These are phyloP conservation scores for Erysimum pusillum DNA, from an alignment of 441 rosid genomes.

Conservation along the genomic window DNA sequence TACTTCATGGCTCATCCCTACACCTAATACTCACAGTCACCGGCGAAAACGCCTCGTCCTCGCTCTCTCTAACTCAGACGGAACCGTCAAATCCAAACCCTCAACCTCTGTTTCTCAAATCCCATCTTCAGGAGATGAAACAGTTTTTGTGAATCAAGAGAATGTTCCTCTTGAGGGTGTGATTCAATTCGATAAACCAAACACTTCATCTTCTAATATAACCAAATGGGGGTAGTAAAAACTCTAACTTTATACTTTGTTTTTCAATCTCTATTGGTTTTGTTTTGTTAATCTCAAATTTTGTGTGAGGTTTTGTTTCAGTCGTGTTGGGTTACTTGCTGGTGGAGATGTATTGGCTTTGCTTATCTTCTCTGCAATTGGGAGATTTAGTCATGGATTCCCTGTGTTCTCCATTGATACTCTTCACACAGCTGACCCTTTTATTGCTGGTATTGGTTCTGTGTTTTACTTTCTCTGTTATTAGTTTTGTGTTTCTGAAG, in stretches of 20 bases:
- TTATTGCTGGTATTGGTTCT: slow-evolving; percentile 69
- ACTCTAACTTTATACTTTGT: neutral
- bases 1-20: slow-evolving; percentile 28
- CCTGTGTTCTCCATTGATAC: slow-evolving; percentile 70
- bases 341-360: slow-evolving; percentile 91
- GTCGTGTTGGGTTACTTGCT: slow-evolving; percentile 82
- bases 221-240: slow-evolving; percentile 76
- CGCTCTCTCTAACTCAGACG: slow-evolving; percentile 70
- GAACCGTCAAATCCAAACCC: slow-evolving; percentile 57
- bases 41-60: slow-evolving; percentile 45
- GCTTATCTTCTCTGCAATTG: slow-evolving; percentile 81
- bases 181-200: slow-evolving; percentile 84
- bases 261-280: neutral
- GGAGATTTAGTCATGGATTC: slow-evolving; percentile 91
- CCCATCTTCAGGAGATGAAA: slow-evolving; percentile 47
- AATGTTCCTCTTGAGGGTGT: slow-evolving; percentile 87
- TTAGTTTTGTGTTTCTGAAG: neutral
- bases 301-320: slow-evolving; percentile 34
- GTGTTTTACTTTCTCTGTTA: neutral
- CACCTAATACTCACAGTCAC: slow-evolving; percentile 26
- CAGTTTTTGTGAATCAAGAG: slow-evolving; percentile 70
- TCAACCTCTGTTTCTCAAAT: slow-evolving; percentile 49
- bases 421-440: slow-evolving; percentile 90
- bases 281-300: neutral
- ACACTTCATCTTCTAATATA: slow-evolving; percentile 57